Evolutionary conservation across 1,284 basidiomycete species (phyloP).

Genomic region (Abortiporus biennis): DNA sequence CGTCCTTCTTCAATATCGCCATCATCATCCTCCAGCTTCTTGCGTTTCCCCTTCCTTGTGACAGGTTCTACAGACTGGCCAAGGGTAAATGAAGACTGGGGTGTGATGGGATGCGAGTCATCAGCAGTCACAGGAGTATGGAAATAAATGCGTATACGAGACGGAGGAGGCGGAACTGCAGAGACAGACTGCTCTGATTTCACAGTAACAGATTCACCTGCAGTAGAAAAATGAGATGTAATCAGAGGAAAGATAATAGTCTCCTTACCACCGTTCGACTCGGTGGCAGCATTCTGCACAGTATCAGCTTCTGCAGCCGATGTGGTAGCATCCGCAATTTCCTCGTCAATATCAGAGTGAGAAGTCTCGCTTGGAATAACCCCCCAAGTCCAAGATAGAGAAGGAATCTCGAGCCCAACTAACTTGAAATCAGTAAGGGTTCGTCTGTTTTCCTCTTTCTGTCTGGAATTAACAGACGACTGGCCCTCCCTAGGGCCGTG

Average conservation of each 20-base stretch:
- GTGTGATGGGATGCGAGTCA: conserved; percentile 66
- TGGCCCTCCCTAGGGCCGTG: conserved; percentile 22
- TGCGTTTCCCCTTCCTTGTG: conserved; percentile 73
- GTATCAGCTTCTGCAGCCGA: conserved; percentile 8
- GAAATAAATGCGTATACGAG: conserved; percentile 81
- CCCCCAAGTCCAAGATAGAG: conserved; percentile 73
- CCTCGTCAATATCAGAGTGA: conserved; percentile 20
- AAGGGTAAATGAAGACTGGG: conserved; percentile 38
- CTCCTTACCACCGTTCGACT: conserved; percentile 6
- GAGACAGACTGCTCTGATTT: conserved; percentile 25
- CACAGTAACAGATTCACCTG: conserved; percentile 12
- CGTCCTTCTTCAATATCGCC: conserved; percentile 67
- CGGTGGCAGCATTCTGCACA: conserved; percentile 1
- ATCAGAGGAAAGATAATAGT: conserved; percentile 10
- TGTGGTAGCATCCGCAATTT: conserved; percentile 14
- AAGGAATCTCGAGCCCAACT: conserved; percentile 77
- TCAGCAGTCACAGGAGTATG: conserved; percentile 77
- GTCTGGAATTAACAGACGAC: conserved; percentile 35
- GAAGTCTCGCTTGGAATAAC: conserved; percentile 30
- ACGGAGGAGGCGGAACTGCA: conserved; percentile 47
- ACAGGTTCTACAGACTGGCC: conserved; percentile 41
- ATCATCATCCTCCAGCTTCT: conserved; percentile 80
- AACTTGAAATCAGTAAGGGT: conserved; percentile 97
- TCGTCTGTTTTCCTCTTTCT: conserved; percentile 76
- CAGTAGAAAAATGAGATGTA: conserved; percentile 15